Evolutionary conservation across 768 basidiomycete species (phyloP).

Genomic region (Fistulinella prunicolor): DNA sequence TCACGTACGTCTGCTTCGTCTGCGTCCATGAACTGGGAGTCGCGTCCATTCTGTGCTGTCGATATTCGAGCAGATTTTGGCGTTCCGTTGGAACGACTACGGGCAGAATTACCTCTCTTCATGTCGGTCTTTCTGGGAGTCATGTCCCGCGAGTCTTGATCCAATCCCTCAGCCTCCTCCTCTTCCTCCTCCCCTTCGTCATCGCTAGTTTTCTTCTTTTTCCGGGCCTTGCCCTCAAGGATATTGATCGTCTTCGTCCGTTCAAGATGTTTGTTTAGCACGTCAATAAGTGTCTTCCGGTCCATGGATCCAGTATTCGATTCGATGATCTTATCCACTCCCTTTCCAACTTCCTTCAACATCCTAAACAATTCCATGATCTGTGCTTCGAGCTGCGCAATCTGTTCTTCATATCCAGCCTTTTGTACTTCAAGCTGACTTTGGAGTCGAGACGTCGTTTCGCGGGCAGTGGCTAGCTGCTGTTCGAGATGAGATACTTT

Average conservation of each 20-base stretch:
- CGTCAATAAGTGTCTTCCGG: slow-evolving; percentile 74
- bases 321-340: slow-evolving; percentile 73
- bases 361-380: slow-evolving; percentile 93
- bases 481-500: slow-evolving; percentile 71
- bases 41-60: slow-evolving; percentile 47
- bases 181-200: slow-evolving; percentile 29
- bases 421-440: slow-evolving; percentile 77
- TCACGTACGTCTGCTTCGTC: slow-evolving; percentile 80
- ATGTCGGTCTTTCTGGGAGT: slow-evolving; percentile 57
- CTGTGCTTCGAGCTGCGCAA: slow-evolving; percentile 85
- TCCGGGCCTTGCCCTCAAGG: slow-evolving; percentile 65
- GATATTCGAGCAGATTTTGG: slow-evolving; percentile 38
- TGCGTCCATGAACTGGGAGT: slow-evolving; percentile 88
- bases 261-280: slow-evolving; percentile 79
- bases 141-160: slow-evolving; percentile 50
- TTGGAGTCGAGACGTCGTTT: slow-evolving; percentile 72
- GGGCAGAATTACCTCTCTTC: slow-evolving; percentile 36
- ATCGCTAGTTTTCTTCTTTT: slow-evolving; percentile 27
- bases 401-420: slow-evolving; percentile 77
- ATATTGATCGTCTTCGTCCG: slow-evolving; percentile 81
- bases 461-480: slow-evolving; percentile 73
- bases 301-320: slow-evolving; percentile 62
- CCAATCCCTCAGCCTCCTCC: slow-evolving; percentile 37
- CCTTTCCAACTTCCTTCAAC: slow-evolving; percentile 80
- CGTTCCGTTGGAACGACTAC: slow-evolving; percentile 27